A percentile compares a stretch with the other conserved stretches of the same genome.
Conservation (phyloP, 768 basidiomycete genomes). For the Gelatoporia subvermispora region DNA sequence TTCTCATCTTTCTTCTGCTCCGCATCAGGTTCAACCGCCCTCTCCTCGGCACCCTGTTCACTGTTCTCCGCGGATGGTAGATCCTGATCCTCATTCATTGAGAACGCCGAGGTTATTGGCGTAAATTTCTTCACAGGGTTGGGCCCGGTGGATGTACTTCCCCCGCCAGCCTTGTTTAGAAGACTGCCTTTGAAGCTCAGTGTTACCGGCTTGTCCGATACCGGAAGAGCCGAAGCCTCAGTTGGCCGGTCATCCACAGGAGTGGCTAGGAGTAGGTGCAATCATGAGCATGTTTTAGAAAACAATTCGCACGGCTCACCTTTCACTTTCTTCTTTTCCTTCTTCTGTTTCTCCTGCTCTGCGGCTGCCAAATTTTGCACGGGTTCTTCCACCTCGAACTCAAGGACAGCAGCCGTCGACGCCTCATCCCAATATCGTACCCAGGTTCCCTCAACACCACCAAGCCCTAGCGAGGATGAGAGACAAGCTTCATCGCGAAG, state of each 20-base stretch:
- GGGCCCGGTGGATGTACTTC: conserved; percentile 13
- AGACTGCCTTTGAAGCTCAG: conserved; percentile 52
- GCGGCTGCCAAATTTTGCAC: conserved; percentile 32
- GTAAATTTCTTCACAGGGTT: conserved; percentile 30
- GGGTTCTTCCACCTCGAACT: conserved; percentile 73
- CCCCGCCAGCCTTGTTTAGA: conserved; percentile 14
- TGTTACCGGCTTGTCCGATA: conserved; percentile 79
- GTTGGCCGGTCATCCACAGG: conserved; percentile 16
- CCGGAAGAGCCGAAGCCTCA: conserved; percentile 63
- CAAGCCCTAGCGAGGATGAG: conserved; percentile 58
- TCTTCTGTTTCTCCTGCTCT: conserved; percentile 55
- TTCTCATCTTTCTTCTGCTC: conserved; percentile 33
- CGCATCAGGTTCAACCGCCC: conserved; percentile 20
- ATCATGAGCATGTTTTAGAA: too few relatives aligned
- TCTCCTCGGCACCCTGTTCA: conserved; percentile 4
- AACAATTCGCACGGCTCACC: conserved; percentile 36
- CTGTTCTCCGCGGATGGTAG: conserved; percentile 13
- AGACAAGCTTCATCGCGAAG: conserved; percentile 76
- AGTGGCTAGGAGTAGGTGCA: too few relatives aligned
- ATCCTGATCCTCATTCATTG: conserved; percentile 57
- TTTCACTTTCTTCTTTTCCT: conserved; percentile 51
- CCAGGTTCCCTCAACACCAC: conserved; percentile 69
- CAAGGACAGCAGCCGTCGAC: conserved; percentile 67
- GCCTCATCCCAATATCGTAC: conserved; percentile 92
- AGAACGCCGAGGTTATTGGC: conserved; percentile 57